These are phyloP conservation scores for Phytopythium cucurbitacearum DNA, from an alignment of 352 stramenopile genomes.

Conservation along the genomic window DNA sequence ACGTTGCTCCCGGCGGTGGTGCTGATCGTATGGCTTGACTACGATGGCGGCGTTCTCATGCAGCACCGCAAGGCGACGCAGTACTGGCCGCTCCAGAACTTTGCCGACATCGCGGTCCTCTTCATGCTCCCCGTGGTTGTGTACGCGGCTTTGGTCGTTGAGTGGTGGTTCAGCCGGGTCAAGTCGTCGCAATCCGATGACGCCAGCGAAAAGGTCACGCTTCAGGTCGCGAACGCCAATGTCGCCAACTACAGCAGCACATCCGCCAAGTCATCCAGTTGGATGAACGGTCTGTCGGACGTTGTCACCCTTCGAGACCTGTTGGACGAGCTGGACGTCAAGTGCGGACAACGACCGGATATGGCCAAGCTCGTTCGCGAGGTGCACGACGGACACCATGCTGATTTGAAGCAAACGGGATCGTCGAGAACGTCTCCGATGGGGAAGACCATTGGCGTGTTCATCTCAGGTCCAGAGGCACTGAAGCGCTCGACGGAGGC, in stretches of 20 bases:
- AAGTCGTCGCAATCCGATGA: neutral
- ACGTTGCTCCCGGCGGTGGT: conserved; percentile 18
- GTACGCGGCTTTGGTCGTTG: conserved; percentile 18
- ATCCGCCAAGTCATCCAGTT: conserved; percentile 14
- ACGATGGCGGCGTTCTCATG: conserved; percentile 26
- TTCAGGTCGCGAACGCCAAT: conserved; percentile 2
- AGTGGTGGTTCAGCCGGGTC: conserved; percentile 7
- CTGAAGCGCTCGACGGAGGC: neutral
- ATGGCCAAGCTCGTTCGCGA: conserved; percentile 24
- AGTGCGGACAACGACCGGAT: conserved; percentile 21
- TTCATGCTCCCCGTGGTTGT: conserved; percentile 26
- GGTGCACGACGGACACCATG: conserved; percentile 14
- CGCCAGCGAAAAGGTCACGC: conserved; percentile 6
- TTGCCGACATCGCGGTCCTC: conserved; percentile 33
- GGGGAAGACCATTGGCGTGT: too few relatives aligned
- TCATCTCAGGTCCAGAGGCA: neutral
- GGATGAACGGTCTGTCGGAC: conserved; percentile 5
- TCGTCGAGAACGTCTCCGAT: too few relatives aligned
- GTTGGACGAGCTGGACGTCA: conserved; percentile 19
- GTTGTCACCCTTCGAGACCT: conserved; percentile 24
- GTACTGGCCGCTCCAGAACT: conserved; percentile 46
- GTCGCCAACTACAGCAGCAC: conserved; percentile 11
- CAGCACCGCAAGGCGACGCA: conserved; percentile 24
- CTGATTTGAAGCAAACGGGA: too few relatives aligned
- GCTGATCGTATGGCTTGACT: conserved; percentile 34